phyloP scores from a whole-genome alignment of 495 filamentous ascomycete genomes.

The Penicillium cosmopolitanum region DNA sequence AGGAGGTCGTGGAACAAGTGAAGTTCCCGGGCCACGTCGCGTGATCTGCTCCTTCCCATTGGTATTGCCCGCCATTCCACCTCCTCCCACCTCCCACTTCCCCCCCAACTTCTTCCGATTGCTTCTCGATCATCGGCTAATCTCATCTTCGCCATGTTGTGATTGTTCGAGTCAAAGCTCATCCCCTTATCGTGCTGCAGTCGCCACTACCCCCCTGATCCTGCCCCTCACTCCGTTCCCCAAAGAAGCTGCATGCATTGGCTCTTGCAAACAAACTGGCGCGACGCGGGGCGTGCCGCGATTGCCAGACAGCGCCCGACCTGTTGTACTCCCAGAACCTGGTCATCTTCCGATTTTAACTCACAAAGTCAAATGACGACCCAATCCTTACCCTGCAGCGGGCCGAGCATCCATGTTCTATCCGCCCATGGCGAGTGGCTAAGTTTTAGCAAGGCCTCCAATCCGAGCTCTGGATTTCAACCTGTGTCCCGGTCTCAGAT shows the following conservation, averaged over 20 bases:
- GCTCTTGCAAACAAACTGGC: conserved; percentile 10
- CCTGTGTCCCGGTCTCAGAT: not conserved
- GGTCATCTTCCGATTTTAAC: conserved; percentile 14
- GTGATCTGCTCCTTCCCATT: conserved; percentile 15
- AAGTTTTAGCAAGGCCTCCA: not conserved
- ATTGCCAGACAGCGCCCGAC: conserved; percentile 9
- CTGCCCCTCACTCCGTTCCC: conserved; percentile 11
- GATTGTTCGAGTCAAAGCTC: not conserved
- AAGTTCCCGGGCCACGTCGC: conserved; percentile 9
- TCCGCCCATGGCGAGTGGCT: conserved; percentile 8
- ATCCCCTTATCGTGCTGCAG: conserved; percentile 7
- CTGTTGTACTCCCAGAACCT: conserved; percentile 19
- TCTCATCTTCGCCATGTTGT: conserved; percentile 8
- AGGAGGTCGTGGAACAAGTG: conserved; percentile 21
- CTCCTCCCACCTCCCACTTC: not conserved
- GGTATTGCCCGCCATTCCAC: not conserved
- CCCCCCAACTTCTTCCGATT: not conserved
- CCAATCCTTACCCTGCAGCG: conserved; percentile 23
- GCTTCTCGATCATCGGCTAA: conserved; percentile 5
- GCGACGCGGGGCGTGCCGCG: conserved; percentile 20
- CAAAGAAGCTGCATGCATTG: conserved; percentile 30
- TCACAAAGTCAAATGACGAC: conserved; percentile 18
- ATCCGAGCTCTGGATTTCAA: not conserved
- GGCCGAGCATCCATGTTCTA: conserved; percentile 29
- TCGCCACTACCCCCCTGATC: not conserved